phyloP scores from a whole-genome alignment of 192 early-diverging fungal species.

The Coemansia sp. region DNA sequence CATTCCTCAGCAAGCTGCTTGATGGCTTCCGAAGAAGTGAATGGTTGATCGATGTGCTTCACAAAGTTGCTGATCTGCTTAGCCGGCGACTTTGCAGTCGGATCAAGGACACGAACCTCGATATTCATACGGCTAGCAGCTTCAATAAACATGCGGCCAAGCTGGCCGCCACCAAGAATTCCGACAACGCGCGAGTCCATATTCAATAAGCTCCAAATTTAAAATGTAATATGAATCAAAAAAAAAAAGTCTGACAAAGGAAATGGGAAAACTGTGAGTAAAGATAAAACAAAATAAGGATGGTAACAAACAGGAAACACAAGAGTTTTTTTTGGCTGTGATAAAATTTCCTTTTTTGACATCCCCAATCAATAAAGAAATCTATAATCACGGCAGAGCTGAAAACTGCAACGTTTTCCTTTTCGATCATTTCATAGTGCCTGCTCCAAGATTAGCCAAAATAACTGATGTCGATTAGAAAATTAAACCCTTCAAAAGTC shows the following conservation, averaged over 20 bases:
- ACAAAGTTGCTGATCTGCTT: conserved; percentile 77
- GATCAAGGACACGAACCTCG: conserved; percentile 82
- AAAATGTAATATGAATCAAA: not conserved
- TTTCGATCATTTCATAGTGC: too few relatives aligned
- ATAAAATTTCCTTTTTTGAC: too few relatives aligned
- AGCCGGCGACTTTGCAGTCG: conserved; percentile 72
- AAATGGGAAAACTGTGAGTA: not conserved
- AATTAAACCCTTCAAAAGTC: too few relatives aligned
- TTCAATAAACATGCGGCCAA: conserved; percentile 97
- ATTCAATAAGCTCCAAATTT: not conserved
- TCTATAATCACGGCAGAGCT: too few relatives aligned
- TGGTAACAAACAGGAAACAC: too few relatives aligned
- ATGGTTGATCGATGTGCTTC: conserved; percentile 81
- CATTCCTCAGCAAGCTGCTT: conserved; percentile 70
- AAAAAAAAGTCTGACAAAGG: not conserved
- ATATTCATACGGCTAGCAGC: conserved; percentile 92
- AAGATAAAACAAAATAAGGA: not conserved
- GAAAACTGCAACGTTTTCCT: too few relatives aligned
- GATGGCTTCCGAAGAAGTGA: conserved; percentile 79
- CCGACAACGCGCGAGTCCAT: conserved; percentile 53
- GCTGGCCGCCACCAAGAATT: conserved; percentile 88
- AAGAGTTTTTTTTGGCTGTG: too few relatives aligned
- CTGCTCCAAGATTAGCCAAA: too few relatives aligned
- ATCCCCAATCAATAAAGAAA: too few relatives aligned
- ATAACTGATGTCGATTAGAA: too few relatives aligned